Evolutionary conservation across 1,139 yeast genomes (phyloP), one percentile per base, ranked within the genome.

Genomic region (Blastobotrys persicus): DNA sequence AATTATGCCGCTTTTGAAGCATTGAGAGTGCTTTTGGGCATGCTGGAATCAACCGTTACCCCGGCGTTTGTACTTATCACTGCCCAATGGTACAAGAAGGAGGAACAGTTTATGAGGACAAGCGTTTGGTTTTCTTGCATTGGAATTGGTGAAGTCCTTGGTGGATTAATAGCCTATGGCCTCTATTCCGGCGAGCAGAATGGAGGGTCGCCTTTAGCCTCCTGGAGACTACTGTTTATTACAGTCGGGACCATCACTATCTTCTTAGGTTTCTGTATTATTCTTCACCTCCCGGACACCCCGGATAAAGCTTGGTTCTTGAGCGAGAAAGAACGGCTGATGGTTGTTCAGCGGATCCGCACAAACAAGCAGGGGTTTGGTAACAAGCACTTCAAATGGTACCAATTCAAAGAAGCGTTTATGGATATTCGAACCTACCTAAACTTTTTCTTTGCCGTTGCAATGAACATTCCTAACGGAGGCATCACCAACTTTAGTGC

Each of bases 151-250:
- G 69, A 69, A 19, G 69, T 67, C 7, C 60, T 66, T 46, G 63
- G 67, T 5, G 67, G 68, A 1, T 45, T 63, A 3, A 55, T 66
- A 33, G 68, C 70, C 5, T 65, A 58, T 48, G 72, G 63, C 2
- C 54, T 85, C 81, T 53, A 54, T 28, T 57, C 79, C 72, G 60
- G 70, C 50, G 68, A 65, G 45, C 68, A 63, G 35, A 61, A 62
- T 14, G 73, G 69, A 45, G 45, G 65, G 9, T 57, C 73, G 17
- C 61, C 70, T 7, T 57, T 67, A 34, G 69, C 83, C 82, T 67
- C 82, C 4, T 81, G 86, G 86, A 69, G 78, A 63, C 80, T 85
- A 83, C 68, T 81, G 45, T 67, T 80, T 46, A 68, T 81, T 46
- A 66, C 80, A 42, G 84, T 80, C 58, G 85, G 85, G 14, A 61